Evolutionary conservation across 2,329 filamentous ascomycete genomes (phyloP).

Genomic region (Paecilomyces sp.): DNA sequence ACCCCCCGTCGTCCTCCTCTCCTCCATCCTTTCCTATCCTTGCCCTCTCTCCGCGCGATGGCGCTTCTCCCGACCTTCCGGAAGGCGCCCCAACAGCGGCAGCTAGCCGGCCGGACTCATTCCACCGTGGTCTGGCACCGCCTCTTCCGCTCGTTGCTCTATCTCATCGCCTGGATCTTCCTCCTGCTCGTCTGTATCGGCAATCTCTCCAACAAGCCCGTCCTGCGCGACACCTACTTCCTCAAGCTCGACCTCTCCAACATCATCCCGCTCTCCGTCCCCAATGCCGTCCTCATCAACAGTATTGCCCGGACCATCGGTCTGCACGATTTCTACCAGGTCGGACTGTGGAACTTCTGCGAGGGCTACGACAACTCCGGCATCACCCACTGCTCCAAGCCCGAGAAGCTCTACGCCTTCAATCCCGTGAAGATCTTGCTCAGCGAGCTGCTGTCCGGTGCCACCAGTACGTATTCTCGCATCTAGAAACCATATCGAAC

Average conservation of each 20-base stretch:
- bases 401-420: conserved; percentile 75
- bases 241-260: conserved; percentile 76
- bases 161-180: conserved; percentile 69
- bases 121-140: conserved; percentile 49
- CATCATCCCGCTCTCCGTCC: conserved; percentile 66
- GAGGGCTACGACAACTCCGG: conserved; percentile 67
- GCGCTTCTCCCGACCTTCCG: conserved; percentile 20
- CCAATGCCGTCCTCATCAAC: conserved; percentile 71
- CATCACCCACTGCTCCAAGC: conserved; percentile 67
- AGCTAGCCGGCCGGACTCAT: conserved; percentile 19
- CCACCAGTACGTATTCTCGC: conserved; percentile 52
- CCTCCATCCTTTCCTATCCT: background rate
- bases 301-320: conserved; percentile 79
- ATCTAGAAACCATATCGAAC: background rate
- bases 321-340: conserved; percentile 88
- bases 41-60: conserved; percentile 8
- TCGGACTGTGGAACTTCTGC: conserved; percentile 88
- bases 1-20: background rate
- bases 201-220: conserved; percentile 56
- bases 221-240: conserved; percentile 70
- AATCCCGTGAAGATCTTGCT: conserved; percentile 78
- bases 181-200: conserved; percentile 75
- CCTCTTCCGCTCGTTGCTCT: conserved; percentile 59
- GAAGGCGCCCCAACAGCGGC: conserved; percentile 14
- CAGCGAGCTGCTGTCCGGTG: conserved; percentile 71